Conservation (phyloP, 2,329 filamentous ascomycete genomes). For the Fusarium veterinarium region DNA sequence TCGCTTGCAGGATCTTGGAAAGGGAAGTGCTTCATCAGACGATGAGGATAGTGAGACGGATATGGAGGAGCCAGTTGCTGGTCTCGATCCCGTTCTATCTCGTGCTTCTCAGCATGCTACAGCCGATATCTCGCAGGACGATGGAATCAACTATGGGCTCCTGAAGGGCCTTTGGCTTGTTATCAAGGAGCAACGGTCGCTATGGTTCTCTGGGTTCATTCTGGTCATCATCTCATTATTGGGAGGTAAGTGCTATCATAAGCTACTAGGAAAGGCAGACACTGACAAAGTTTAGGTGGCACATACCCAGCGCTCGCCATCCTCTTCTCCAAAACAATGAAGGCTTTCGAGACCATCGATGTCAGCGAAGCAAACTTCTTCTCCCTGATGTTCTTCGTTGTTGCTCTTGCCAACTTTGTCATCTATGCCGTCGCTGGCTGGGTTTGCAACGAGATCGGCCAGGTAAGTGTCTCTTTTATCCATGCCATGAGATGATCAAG, state of each 20-base stretch:
- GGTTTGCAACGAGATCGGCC: constrained; percentile 51
- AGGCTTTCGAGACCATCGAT: constrained; percentile 50
- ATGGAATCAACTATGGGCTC: constrained; percentile 41
- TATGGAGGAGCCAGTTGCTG: constrained; percentile 54
- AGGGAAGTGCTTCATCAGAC: constrained; percentile 15
- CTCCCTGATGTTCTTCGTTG: constrained; percentile 66
- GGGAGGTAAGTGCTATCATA: constrained; percentile 39
- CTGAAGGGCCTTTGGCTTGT: constrained; percentile 47
- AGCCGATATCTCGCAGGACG: constrained; percentile 6
- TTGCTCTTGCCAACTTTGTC: constrained; percentile 60
- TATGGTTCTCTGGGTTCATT: constrained; percentile 42
- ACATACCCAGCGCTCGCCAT: constrained; percentile 56
- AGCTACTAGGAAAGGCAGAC: too few species aligned
- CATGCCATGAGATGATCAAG: too few species aligned
- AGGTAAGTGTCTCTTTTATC: constrained; percentile 39
- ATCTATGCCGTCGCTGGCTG: constrained; percentile 56
- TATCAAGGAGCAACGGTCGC: constrained; percentile 45
- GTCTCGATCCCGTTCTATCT: constrained; percentile 42
- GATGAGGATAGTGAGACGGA: constrained; percentile 33
- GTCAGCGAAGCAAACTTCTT: constrained; percentile 61
- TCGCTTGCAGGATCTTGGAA: constrained; percentile 53
- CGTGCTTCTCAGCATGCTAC: constrained; percentile 39
- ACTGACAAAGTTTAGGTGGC: constrained; percentile 42
- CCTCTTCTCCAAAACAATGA: constrained; percentile 54
- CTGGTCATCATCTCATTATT: constrained; percentile 40